Evolutionary conservation across 495 filamentous ascomycete species (phyloP).

Genomic region (Xylaria longipes): DNA sequence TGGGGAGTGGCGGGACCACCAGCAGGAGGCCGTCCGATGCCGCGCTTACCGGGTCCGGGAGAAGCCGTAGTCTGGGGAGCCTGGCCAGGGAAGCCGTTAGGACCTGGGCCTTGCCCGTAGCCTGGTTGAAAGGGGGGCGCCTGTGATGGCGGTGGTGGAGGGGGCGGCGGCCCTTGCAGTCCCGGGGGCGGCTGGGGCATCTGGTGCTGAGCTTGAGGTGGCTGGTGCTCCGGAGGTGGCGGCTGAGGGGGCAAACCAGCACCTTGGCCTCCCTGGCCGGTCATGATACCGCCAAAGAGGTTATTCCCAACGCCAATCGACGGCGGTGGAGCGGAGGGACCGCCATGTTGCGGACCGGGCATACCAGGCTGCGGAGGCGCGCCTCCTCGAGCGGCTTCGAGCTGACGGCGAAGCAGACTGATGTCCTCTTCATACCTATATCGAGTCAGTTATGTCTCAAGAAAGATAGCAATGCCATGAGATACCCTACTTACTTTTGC

Average conservation of each 20-base stretch:
- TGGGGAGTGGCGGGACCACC: slow-evolving; percentile 88
- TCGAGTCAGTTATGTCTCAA: neutral
- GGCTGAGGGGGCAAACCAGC: slow-evolving; percentile 86
- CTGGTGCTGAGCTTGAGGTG: slow-evolving; percentile 59
- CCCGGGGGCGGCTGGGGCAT: slow-evolving; percentile 70
- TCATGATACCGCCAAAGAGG: slow-evolving; percentile 94
- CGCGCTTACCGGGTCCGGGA: slow-evolving; percentile 74
- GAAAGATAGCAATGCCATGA: neutral
- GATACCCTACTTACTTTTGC: slow-evolving; percentile 71
- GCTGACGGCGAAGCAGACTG: slow-evolving; percentile 79
- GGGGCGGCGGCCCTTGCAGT: slow-evolving; percentile 67
- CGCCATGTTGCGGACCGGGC: slow-evolving; percentile 74
- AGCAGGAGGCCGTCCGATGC: slow-evolving; percentile 61
- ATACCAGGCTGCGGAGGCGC: slow-evolving; percentile 63
- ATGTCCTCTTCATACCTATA: slow-evolving; percentile 93
- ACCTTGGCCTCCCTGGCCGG: slow-evolving; percentile 84
- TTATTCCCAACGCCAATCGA: slow-evolving; percentile 91
- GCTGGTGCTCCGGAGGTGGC: slow-evolving; percentile 62
- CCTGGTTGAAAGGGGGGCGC: slow-evolving; percentile 58
- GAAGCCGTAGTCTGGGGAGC: slow-evolving; percentile 86
- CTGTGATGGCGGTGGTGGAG: slow-evolving; percentile 59
- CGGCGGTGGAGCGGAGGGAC: slow-evolving; percentile 82
- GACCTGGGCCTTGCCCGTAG: slow-evolving; percentile 58
- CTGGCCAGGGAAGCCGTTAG: slow-evolving; percentile 62
- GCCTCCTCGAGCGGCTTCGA: slow-evolving; percentile 77